phyloP scores from a whole-genome alignment of 2,329 filamentous ascomycete species.

The Clarireedia sp. region DNA sequence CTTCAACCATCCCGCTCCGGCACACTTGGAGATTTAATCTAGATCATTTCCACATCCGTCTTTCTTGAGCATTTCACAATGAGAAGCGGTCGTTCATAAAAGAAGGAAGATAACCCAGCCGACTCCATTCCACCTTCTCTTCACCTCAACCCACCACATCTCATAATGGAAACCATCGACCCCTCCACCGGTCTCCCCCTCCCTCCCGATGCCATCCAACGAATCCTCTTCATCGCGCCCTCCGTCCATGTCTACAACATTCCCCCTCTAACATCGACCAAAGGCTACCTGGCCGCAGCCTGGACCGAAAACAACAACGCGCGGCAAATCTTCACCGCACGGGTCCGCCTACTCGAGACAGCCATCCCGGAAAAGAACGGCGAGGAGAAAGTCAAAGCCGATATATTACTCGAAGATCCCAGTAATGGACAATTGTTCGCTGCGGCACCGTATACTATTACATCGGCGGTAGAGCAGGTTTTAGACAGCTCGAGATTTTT shows the following conservation, averaged over 20 bases:
- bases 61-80: not conserved
- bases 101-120: not conserved
- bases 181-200: constrained; percentile 62
- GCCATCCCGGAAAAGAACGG: constrained; percentile 40
- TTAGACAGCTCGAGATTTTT: constrained; percentile 79
- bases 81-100: not conserved
- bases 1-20: no score
- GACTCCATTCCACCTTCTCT: no score
- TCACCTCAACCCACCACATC: not conserved
- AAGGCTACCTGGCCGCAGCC: constrained; percentile 67
- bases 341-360: constrained; percentile 71
- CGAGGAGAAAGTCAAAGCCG: constrained; percentile 55
- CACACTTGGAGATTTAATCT: no score
- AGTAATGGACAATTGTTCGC: constrained; percentile 70
- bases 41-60: not conserved
- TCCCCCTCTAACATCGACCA: constrained; percentile 68
- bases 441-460: constrained; percentile 66
- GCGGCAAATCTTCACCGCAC: constrained; percentile 78
- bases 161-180: constrained; percentile 42
- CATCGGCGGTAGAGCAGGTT: constrained; percentile 64
- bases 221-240: constrained; percentile 69
- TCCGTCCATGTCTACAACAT: constrained; percentile 82
- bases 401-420: constrained; percentile 73
- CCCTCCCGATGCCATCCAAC: constrained; percentile 71
- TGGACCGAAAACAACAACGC: constrained; percentile 66